Conservation (phyloP, 768 basidiomycete genomes). For the Termitomyces sp. region DNA sequence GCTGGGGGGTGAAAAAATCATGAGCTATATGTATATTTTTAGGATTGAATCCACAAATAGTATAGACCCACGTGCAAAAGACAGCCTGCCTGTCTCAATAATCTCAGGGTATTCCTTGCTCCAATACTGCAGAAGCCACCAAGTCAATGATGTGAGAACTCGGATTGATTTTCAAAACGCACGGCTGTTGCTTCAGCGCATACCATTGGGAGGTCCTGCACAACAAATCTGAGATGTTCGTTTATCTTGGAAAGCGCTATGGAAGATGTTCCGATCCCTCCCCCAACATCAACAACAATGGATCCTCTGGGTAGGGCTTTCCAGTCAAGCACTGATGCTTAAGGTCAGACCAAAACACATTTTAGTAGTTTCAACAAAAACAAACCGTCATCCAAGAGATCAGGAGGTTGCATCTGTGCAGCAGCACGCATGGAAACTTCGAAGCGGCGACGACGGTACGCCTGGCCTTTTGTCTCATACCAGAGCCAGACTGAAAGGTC, state of each 20-base stretch:
- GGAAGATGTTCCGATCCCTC: conserved; percentile 20
- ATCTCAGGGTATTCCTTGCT: conserved; percentile 1
- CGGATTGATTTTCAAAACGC: neutral
- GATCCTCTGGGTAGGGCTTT: conserved; percentile 13
- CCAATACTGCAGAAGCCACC: neutral
- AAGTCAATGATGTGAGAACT: neutral
- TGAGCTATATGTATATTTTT: conserved; percentile 17
- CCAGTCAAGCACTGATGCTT: conserved; percentile 19
- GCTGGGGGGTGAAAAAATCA: conserved; percentile 32
- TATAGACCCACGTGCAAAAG: conserved; percentile 1
- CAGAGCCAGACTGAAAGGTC: neutral
- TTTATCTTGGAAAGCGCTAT: conserved; percentile 14
- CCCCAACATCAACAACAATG: conserved; percentile 26
- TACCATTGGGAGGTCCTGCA: conserved; percentile 19
- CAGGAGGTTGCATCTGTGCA: neutral
- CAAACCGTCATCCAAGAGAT: neutral
- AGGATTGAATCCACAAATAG: neutral
- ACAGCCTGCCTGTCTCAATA: neutral
- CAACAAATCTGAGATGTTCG: conserved; percentile 16
- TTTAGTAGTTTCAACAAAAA: neutral
- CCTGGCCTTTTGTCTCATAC: neutral
- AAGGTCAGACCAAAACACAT: neutral
- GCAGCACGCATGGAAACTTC: neutral
- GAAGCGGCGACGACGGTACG: conserved; percentile 4
- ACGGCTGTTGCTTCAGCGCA: conserved; percentile 13